Conservation (phyloP, 1,284 basidiomycete genomes). For the Trametes hirsuta region DNA sequence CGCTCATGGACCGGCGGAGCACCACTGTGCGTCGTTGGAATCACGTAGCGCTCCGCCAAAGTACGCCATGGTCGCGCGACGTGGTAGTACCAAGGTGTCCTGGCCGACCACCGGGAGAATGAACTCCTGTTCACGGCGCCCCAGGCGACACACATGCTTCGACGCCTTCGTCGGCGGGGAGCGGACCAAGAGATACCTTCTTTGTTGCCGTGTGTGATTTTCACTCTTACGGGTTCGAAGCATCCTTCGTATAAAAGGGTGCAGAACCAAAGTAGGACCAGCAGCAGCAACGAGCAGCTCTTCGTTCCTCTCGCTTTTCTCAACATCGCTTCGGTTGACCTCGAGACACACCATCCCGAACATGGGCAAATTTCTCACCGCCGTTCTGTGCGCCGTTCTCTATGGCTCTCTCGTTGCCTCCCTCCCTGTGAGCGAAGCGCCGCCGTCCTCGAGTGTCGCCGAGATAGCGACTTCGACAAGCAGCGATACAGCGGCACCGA, state of each 20-base stretch:
- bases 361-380: conserved; percentile 15
- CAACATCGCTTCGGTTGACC: not conserved
- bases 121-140: not conserved
- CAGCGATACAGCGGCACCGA: not conserved
- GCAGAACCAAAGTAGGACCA: not conserved
- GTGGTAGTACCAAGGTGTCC: not conserved
- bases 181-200: not conserved
- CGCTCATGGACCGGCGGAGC: not conserved
- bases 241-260: not conserved
- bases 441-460: not conserved
- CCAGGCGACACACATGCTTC: not conserved
- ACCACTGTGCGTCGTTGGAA: not conserved
- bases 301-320: not conserved
- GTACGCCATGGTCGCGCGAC: not conserved
- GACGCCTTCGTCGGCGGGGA: not conserved
- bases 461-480: conserved; percentile 6
- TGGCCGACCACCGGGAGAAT: not conserved
- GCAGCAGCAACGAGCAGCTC: not conserved
- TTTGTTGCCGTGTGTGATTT: not conserved
- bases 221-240: not conserved
- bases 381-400: conserved; percentile 21
- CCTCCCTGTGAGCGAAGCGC: conserved; percentile 9
- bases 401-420: conserved; percentile 13
- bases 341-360: not conserved
- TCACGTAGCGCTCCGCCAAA: conserved; percentile 6